Base-by-base conservation (phyloP, 2,329 filamentous ascomycete species). In the Venturia carpophila region DNA sequence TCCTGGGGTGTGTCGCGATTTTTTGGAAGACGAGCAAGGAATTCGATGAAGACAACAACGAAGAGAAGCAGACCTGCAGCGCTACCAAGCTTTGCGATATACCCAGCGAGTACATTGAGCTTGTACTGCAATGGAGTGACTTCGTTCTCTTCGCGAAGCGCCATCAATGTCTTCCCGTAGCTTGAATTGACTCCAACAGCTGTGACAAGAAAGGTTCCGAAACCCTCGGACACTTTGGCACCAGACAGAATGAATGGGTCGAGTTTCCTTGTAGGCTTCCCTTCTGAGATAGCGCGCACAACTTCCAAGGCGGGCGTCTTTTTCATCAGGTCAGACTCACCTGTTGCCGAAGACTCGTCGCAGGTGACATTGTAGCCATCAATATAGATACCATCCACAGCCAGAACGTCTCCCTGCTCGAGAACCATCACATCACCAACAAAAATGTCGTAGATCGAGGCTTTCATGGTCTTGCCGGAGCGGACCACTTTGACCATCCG, bases 171-270 rank as follows among this genome's bases (percentile, higher is more conserved):
- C 71, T 90, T 89, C 65, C 90, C 90, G 70, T 90, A 87, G 41
- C 84, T 88, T 0, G 89, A 90, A 73, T 92, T 83, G 43, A 88
- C 81, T 68, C 90, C 90, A 21, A 87, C 86, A 5, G 89, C 84
- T 1, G 88, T 91, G 64, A 92, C 89, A 64, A 93, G 74, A 74
- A 91, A 92, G 4, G 84, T 86, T 11, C 90, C 90, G 9, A 91
- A 82, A 64, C 90, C 90, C 70, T 91, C 88, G 0, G 86, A 85
- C 13, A 93, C 86, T 69, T 91, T 91, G 2, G 87, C 87, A 58
- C 90, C 92, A 39, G 92, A 96, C 69, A 96, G 90, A 70, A 97
- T 91, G 74, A 93, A 93, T 0, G 90, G 90, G 69, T 92, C 90
- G 67, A 88, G 78, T 71, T 91, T 91, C 77, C 82, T 81, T 42